Evolutionary conservation across 345 rosid species (phyloP).

Genomic region (Salix suchowensis): DNA sequence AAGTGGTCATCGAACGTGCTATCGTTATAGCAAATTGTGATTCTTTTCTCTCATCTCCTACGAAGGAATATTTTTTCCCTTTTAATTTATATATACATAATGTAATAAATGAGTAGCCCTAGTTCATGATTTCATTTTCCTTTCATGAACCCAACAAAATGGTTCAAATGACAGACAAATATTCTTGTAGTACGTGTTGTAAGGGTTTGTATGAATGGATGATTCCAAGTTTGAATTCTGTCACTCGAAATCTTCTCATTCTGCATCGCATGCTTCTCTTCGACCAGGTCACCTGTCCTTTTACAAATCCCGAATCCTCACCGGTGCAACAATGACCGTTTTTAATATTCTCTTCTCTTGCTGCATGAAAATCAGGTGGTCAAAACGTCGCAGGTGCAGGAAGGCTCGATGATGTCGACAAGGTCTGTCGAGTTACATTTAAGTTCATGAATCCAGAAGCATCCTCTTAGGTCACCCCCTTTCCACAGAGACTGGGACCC

Average conservation of each 20-base stretch:
- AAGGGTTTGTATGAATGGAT: background rate
- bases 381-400: no score
- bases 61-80: constrained; percentile 22
- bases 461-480: no score
- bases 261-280: background rate
- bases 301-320: background rate
- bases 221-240: background rate
- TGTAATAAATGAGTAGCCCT: background rate
- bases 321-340: no score
- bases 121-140: constrained; percentile 1
- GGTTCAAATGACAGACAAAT: constrained; percentile 8
- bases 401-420: no score
- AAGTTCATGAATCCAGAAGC: no score
- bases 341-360: no score
- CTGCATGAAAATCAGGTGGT: no score
- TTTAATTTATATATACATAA: constrained; percentile 24
- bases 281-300: background rate
- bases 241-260: no score
- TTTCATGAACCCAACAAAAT: constrained; percentile 1
- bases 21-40: constrained; percentile 5
- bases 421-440: no score
- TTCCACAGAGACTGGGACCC: no score
- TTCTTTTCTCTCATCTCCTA: constrained; percentile 14
- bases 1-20: background rate
- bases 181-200: background rate